Base-by-base conservation (phyloP, 139 green algal genomes). In the Ettlia oleoabundans region DNA sequence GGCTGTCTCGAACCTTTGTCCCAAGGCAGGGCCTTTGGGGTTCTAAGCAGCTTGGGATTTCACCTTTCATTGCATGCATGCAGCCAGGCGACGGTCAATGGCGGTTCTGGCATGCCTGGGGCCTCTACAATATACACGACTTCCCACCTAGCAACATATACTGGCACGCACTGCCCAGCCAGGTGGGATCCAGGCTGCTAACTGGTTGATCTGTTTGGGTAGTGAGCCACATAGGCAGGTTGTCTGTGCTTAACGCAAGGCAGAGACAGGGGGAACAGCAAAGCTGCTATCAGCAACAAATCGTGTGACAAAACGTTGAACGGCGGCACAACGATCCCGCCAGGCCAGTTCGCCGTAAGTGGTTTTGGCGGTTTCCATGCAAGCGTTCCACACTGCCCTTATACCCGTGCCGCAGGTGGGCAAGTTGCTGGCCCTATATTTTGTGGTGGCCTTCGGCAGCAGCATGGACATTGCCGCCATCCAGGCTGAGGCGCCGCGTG, bases 381-480 rank as follows among this genome's bases (percentile, higher is more conserved):
- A 10, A 51, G n/a, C n/a, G n/a, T n/a, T 76, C 9, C 24, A 52
- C 28, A 55, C 63, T 51, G 21, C 21, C 41, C 8, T n/a, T 41
- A 0, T 61, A 22, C 30, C 10, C 26, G 26, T 35, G 22, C 55
- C 72, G 28, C 90, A 94, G 77, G 28, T 87, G 52, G 86, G 88
- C 72, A 96, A 94, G 75, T 73, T 94, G 72, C 51, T 91, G 26
- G 92, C 89, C 1, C 90, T 96, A 2, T 94, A 91, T 82, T 85
- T 96, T 30, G 89, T 97, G 47, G 92, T 96, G 2, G 92, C 90
- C 41, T 96, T 97, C 84, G 94, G 94, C 28, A 90, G 77, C 65
- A 92, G 85, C 84, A 90, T 97, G 83, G 90, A 95, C 66, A 85
- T 94, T n/a, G 90, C 90, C 15, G 28, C 30, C n/a, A 69, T 42